These are phyloP conservation scores for Phytophthora pluvialis DNA, from an alignment of 352 stramenopile genomes.

Conservation along the genomic window DNA sequence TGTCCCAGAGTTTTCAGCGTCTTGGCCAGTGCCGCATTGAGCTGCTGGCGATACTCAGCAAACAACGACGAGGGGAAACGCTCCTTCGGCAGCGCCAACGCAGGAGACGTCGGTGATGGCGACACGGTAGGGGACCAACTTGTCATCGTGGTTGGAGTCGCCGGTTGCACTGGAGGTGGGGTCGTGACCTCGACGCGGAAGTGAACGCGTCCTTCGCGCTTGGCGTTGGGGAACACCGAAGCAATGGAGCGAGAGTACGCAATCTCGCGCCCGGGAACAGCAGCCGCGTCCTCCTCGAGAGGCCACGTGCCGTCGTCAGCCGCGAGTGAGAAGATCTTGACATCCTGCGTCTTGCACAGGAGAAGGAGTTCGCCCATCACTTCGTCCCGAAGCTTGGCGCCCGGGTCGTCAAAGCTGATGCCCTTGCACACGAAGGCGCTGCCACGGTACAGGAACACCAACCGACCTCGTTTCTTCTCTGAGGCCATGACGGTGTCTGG, in stretches of 20 bases:
- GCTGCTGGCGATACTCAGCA: conserved; percentile 1
- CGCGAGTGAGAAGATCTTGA: conserved; percentile 7
- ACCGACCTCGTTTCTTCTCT: background rate
- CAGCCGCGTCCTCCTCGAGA: no score
- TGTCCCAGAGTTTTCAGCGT: background rate
- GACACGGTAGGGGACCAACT: background rate
- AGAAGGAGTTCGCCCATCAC: conserved; percentile 1
- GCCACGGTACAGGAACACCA: conserved; percentile 4
- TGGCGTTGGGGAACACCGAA: conserved; percentile 4
- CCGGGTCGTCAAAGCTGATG: conserved; percentile 1
- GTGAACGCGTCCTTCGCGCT: conserved; percentile 10
- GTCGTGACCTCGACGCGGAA: conserved; percentile 5
- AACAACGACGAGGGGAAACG: background rate
- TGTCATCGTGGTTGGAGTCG: background rate
- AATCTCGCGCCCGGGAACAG: no score
- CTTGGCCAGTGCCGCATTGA: conserved; percentile 2
- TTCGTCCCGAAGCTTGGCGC: conserved; percentile 5
- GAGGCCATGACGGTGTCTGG: background rate
- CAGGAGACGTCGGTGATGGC: no score
- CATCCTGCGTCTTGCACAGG: conserved; percentile 4
- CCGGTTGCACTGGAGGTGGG: background rate
- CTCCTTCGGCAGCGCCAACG: no score
- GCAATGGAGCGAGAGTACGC: conserved; percentile 7
- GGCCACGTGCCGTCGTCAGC: no score
- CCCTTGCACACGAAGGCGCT: conserved; percentile 2